Evolutionary conservation across 2,329 filamentous ascomycete species (phyloP).

Genomic region (Myriangium duriaei): DNA sequence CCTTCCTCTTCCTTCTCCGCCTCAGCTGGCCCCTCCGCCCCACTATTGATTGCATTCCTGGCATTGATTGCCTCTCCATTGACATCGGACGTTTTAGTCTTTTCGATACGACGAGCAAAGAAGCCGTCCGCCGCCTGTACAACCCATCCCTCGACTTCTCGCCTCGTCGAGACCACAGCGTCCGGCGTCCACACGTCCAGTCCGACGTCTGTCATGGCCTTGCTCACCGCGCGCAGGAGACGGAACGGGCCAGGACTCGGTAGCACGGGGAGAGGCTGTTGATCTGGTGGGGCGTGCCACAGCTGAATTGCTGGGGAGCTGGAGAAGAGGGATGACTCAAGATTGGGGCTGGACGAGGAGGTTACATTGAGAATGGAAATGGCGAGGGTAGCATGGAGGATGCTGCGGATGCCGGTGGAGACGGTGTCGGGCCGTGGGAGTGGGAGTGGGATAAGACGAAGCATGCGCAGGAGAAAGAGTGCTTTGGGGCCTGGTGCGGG

Average conservation of each 20-base stretch:
- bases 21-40: neutral
- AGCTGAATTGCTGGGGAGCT: slow-evolving; percentile 50
- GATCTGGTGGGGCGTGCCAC: slow-evolving; percentile 66
- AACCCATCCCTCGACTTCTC: slow-evolving; percentile 40
- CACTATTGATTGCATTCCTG: neutral
- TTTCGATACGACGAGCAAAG: too few species aligned
- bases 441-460: slow-evolving; percentile 38
- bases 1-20: neutral
- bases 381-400: slow-evolving; percentile 52
- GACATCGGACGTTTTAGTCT: too few species aligned
- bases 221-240: slow-evolving; percentile 53
- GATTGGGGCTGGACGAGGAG: neutral
- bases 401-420: slow-evolving; percentile 53
- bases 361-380: slow-evolving; percentile 31
- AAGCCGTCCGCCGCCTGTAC: slow-evolving; percentile 29
- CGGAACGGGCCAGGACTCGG: slow-evolving; percentile 64
- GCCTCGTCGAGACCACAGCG: slow-evolving; percentile 53
- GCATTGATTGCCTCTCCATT: too few species aligned
- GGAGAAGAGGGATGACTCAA: slow-evolving; percentile 1
- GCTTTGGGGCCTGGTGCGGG: slow-evolving; percentile 39
- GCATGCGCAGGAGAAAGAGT: slow-evolving; percentile 55
- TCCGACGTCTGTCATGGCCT: slow-evolving; percentile 57
- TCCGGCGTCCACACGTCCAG: slow-evolving; percentile 69
- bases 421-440: slow-evolving; percentile 16
- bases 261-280: slow-evolving; percentile 55